Evolutionary conservation across 805 yeast genomes (phyloP), one percentile per base, ranked within the genome.

Genomic region (Wilhelminamyces savonicus): DNA sequence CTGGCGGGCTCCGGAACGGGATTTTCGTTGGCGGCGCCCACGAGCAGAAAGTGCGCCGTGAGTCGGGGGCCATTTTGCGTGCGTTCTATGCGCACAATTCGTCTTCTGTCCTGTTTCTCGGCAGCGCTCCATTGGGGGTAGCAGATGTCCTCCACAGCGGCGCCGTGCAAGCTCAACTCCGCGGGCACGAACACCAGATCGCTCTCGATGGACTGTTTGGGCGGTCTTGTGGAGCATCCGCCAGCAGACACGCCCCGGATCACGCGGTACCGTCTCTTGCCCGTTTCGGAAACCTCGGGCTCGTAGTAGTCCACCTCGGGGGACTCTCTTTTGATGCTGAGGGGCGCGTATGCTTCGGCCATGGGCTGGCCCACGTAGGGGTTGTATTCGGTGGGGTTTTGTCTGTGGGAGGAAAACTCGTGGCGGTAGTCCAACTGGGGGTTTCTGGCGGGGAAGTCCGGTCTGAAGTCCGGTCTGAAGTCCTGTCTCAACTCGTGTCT

Each of bases 211-310:
- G 58, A 39, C 17, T 55, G 49, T 37, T 63, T 68, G 15, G 81
- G 81, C 2, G 81, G 80, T 31, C 69, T 62, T 1, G 77, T 69
- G 10, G 66, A 56, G 20, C 72, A 56, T 0, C 81, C 80, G 13
- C 82, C 81, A 3, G 78, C 73, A 19, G 73, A 66, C 5, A 74
- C 54, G 10, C 82, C 82, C 37, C 82, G 57, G 6, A 74, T 60
- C 4, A 76, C 66, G 21, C 69, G 60, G 40, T 58, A 71, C 20
- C 56, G 36, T 16, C 22, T 21, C 13, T 21, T 9, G 13, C 23
- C 23, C 7, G 23, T 6, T 11, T 21, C 23, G 23, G 23, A 7
- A 6, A 21, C 6, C n/a, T 9, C 13, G n/a, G 8, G n/a, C 23
- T 9, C 5, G 23, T 21, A 9, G 23, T 21, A 9, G 13, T 21